phyloP scores from a whole-genome alignment of 139 green algal species.

The Zygnema cylindricum region DNA sequence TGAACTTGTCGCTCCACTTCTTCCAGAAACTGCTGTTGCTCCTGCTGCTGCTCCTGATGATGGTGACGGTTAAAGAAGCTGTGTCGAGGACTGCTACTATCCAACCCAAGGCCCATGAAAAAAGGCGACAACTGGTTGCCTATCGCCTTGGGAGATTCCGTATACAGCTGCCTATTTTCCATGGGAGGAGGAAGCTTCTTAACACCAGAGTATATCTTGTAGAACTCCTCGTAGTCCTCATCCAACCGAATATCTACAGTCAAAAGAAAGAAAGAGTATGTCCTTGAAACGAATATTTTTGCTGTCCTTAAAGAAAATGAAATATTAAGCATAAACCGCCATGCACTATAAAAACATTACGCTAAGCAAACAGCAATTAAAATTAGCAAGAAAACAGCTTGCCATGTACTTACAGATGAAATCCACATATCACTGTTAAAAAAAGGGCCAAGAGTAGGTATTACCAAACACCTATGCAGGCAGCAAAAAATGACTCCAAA shows the following conservation, averaged over 20 bases:
- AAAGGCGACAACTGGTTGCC: conserved; percentile 35
- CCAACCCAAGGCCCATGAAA: conserved; percentile 26
- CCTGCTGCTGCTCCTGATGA: conserved; percentile 32
- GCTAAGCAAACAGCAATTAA: no score
- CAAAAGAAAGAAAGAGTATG: conserved; percentile 17
- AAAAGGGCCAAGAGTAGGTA: no score
- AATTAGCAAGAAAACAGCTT: no score
- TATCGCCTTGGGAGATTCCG: conserved; percentile 25
- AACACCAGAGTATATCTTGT: conserved; percentile 49
- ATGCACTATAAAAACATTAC: no score
- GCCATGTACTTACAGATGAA: no score
- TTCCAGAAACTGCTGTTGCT: conserved; percentile 40
- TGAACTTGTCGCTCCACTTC: conserved; percentile 42
- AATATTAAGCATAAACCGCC: no score
- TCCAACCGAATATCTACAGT: conserved; percentile 53
- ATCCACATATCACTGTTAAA: no score
- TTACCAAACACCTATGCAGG: no score
- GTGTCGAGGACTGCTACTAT: neutral
- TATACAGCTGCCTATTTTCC: conserved; percentile 47
- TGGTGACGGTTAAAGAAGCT: conserved; percentile 28
- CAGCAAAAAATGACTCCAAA: no score
- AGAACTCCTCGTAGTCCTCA: conserved; percentile 58
- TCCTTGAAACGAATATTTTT: no score
- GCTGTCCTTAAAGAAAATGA: no score
- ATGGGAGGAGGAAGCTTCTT: conserved; percentile 60